Conservation (phyloP, 495 filamentous ascomycete genomes). For the Hypoxylon trugodes region DNA sequence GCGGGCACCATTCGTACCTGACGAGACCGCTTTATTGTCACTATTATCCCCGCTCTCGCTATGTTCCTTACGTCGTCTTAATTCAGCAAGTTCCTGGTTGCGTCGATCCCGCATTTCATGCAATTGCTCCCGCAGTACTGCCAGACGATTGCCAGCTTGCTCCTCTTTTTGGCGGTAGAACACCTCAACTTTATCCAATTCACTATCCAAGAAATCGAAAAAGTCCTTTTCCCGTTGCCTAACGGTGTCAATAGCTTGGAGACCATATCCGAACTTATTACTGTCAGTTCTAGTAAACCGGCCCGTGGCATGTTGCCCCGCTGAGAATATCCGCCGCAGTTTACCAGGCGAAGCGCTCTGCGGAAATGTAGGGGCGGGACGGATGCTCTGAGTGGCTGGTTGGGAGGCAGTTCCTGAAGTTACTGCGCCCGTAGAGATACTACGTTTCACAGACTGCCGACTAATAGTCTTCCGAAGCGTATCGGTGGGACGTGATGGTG, state of each 20-base stretch:
- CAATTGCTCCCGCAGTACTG: constrained; percentile 76
- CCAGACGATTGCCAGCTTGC: constrained; percentile 76
- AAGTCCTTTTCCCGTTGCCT: constrained; percentile 75
- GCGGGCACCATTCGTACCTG: constrained; percentile 28
- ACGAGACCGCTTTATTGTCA: constrained; percentile 32
- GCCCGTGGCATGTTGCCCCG: constrained; percentile 15
- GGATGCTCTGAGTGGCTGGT: constrained; percentile 8
- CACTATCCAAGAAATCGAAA: constrained; percentile 76
- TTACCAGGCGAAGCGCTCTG: constrained; percentile 11
- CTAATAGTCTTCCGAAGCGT: constrained; percentile 20
- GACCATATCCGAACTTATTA: constrained; percentile 28
- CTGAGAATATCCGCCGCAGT: constrained; percentile 40
- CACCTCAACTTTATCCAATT: constrained; percentile 83
- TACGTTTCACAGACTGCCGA: constrained; percentile 26
- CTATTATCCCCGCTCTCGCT: constrained; percentile 37
- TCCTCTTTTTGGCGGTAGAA: constrained; percentile 87
- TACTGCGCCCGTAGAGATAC: constrained; percentile 15
- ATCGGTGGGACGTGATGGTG: constrained; percentile 2
- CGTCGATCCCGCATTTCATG: constrained; percentile 87
- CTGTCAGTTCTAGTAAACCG: constrained; percentile 25
- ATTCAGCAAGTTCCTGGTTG: constrained; percentile 70
- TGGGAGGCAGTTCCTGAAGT: constrained; percentile 1
- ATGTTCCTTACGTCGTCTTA: constrained; percentile 44
- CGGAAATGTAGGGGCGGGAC: constrained; percentile 2
- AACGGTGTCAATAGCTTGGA: constrained; percentile 57